A percentile compares a stretch with the other conserved stretches of the same genome.
phyloP scores from a whole-genome alignment of 2,329 filamentous ascomycete species.

The Pseudogymnoascus sp. region DNA sequence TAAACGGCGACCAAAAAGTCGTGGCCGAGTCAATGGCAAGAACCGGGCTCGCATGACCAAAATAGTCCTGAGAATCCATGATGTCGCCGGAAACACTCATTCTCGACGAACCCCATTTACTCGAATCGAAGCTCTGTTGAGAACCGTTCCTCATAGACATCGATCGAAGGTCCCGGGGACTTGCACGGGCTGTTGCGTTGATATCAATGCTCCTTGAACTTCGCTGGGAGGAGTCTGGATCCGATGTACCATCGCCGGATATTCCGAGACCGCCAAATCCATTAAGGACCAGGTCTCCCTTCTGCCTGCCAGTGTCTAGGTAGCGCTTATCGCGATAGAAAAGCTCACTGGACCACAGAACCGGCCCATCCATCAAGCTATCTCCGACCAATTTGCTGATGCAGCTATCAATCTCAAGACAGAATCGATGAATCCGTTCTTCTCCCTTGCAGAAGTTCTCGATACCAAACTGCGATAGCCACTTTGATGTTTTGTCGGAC shows the following conservation, averaged over 20 bases:
- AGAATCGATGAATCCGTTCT: slow-evolving; percentile 89
- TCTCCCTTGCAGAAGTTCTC: slow-evolving; percentile 94
- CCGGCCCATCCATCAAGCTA: slow-evolving; percentile 73
- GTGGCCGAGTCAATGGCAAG: slow-evolving; percentile 66
- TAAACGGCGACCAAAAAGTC: slow-evolving; percentile 87
- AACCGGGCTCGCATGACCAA: slow-evolving; percentile 60
- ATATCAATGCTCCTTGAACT: slow-evolving; percentile 36
- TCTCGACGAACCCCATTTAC: slow-evolving; percentile 53
- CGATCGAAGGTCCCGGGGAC: slow-evolving; percentile 49
- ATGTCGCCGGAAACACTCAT: slow-evolving; percentile 54
- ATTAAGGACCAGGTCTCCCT: slow-evolving; percentile 40
- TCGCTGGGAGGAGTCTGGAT: slow-evolving; percentile 20
- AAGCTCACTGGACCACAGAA: slow-evolving; percentile 86
- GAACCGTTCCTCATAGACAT: slow-evolving; percentile 56
- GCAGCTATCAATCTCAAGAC: slow-evolving; percentile 79
- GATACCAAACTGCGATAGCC: slow-evolving; percentile 73
- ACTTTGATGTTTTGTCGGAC: slow-evolving; percentile 72
- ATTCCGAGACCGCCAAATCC: slow-evolving; percentile 40
- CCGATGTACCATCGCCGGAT: slow-evolving; percentile 35
- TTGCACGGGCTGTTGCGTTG: slow-evolving; percentile 38
- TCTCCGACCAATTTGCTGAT: slow-evolving; percentile 80
- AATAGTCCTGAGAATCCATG: slow-evolving; percentile 62
- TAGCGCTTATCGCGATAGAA: slow-evolving; percentile 68
- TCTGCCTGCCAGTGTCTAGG: slow-evolving; percentile 39
- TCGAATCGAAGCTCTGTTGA: slow-evolving; percentile 63